phyloP scores from a whole-genome alignment of 2,329 filamentous ascomycete genomes.

The Xylaria digitata region DNA sequence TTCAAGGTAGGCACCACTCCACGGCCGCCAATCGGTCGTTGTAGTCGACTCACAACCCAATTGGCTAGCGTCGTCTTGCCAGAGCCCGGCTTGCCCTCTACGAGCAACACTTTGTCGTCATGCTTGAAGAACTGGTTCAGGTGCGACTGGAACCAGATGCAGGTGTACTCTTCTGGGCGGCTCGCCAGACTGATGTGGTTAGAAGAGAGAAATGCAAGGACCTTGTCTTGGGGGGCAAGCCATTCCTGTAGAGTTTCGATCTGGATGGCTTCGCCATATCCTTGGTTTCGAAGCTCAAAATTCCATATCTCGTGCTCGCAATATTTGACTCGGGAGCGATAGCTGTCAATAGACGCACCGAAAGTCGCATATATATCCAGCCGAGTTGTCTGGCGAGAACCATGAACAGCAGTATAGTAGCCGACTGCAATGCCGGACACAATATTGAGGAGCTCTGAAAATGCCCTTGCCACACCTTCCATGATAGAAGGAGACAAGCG shows the following conservation, averaged over 20 bases:
- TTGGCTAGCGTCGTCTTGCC: slow-evolving; percentile 38
- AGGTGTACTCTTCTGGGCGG: slow-evolving; percentile 37
- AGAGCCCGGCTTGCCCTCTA: slow-evolving; percentile 34
- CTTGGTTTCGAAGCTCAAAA: slow-evolving; percentile 33
- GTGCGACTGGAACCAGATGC: slow-evolving; percentile 36
- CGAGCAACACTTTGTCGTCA: slow-evolving; percentile 31
- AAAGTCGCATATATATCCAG: slow-evolving; percentile 36
- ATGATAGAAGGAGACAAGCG: slow-evolving; percentile 30
- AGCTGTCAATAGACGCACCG: slow-evolving; percentile 32
- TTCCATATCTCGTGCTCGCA: slow-evolving; percentile 36
- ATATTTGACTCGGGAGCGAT: slow-evolving; percentile 31
- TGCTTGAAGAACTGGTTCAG: slow-evolving; percentile 39
- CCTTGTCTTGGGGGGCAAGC: slow-evolving; percentile 36
- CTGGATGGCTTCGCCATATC: slow-evolving; percentile 31
- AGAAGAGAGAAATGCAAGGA: slow-evolving; percentile 36
- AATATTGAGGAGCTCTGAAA: slow-evolving; percentile 36
- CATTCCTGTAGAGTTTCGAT: slow-evolving; percentile 34
- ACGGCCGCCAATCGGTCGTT: slow-evolving; percentile 33
- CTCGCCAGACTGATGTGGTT: slow-evolving; percentile 37
- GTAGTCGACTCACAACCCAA: slow-evolving; percentile 35
- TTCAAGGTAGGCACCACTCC: slow-evolving; percentile 30
- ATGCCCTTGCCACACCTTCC: slow-evolving; percentile 33
- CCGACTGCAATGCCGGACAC: slow-evolving; percentile 35
- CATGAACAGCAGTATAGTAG: slow-evolving; percentile 32
- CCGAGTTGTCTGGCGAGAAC: slow-evolving; percentile 22